Base-by-base conservation (phyloP, 2,329 filamentous ascomycete species). In the Dothidotthia symphoricarpi region DNA sequence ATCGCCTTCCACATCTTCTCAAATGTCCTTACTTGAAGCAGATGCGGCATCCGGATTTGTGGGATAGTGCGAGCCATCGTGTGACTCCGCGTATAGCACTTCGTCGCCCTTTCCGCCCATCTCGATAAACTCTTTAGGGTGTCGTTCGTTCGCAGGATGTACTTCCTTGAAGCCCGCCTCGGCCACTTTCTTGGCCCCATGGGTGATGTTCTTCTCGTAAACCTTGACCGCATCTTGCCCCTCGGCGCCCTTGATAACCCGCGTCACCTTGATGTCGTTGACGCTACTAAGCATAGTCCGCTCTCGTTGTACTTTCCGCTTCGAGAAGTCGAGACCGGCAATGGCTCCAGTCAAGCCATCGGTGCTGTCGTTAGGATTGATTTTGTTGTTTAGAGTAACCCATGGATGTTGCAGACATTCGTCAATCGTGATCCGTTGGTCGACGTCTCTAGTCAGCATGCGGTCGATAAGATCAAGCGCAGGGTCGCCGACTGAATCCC, bases 381-480 rank as follows among this genome's bases (percentile, higher is more conserved):
- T 56, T 4, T 51, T 51, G 28, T 37, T 52, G 32, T 50, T 45
- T 34, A 81, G 76, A 0, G 81, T 88, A 36, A 88, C 80, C 93
- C 93, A 98, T 0, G 91, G 89, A 61, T 98, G 93, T 50, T 85
- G 75, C 8, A 98, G 76, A 60, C 93, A 97, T 56, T 95, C 82
- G 49, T 97, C 90, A 43, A 98, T 82, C 0, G 86, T 91, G 66
- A 86, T 91, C 32, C 93, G 82, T 64, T 84, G 80, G 17, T 88
- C 81, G 2, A 88, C 83, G 49, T 96, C 83, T 24, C 96, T 89
- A 2, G 87, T 86, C 34, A 98, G 78, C 93, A 98, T 98, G 28
- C 78, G 79, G 65, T 98, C 93, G 51, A 98, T 97, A 24, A 98
- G 75, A 53, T 97, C 89, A 36, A 98, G 75, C 6, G 91, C 93